Evolutionary conservation across 2,329 filamentous ascomycete species (phyloP).

Genomic region (Periconia sp.): DNA sequence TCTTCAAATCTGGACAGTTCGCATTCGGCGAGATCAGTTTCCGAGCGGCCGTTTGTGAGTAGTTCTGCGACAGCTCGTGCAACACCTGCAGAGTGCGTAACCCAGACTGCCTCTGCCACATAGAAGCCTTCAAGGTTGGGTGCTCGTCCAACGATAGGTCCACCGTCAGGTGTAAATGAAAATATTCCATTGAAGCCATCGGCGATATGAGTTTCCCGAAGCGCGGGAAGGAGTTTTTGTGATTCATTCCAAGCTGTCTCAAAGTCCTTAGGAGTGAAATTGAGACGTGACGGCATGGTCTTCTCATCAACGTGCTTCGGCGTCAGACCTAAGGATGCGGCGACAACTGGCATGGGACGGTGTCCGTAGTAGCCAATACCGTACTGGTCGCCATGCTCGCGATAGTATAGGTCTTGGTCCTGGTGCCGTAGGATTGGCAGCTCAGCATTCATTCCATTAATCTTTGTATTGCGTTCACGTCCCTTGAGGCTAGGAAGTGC

Average conservation of each 20-base stretch:
- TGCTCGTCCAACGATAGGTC: constrained; percentile 64
- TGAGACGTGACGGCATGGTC: constrained; percentile 68
- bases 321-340: constrained; percentile 60
- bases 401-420: constrained; percentile 69
- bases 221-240: constrained; percentile 59
- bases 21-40: constrained; percentile 64
- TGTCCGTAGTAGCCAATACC: constrained; percentile 71
- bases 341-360: constrained; percentile 65
- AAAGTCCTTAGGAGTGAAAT: constrained; percentile 67
- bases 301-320: constrained; percentile 61
- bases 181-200: constrained; percentile 71
- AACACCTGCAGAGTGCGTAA: constrained; percentile 69
- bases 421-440: constrained; percentile 68
- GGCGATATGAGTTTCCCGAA: constrained; percentile 58
- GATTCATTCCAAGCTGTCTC: constrained; percentile 65
- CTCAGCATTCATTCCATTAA: constrained; percentile 57
- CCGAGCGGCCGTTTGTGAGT: constrained; percentile 61
- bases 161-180: constrained; percentile 70
- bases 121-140: constrained; percentile 67
- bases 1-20: constrained; percentile 67
- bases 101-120: constrained; percentile 71
- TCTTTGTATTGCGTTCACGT: constrained; percentile 46
- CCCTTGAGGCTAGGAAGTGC: constrained; percentile 54
- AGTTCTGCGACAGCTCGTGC: constrained; percentile 66
- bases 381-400: constrained; percentile 67